A percentile compares a stretch with the other conserved stretches of the same genome.
Conservation (phyloP, 202 grass and related monocot species). For the Brachypodium distachyon region DNA sequence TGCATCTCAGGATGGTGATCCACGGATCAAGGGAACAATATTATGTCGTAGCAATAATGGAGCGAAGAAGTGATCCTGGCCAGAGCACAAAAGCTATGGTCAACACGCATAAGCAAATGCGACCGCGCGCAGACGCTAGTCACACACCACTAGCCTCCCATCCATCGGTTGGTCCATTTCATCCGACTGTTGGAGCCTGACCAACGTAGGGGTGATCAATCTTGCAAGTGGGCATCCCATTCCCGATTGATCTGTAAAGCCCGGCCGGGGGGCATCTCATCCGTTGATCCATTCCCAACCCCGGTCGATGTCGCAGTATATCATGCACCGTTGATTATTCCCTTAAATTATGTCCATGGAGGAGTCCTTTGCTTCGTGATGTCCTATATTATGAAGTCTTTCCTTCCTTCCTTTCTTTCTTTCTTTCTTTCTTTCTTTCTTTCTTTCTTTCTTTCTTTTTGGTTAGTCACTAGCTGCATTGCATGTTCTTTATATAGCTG, state of each 20-base stretch:
- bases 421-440: too few relatives aligned
- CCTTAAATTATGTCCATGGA: background rate
- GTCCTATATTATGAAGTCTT: background rate
- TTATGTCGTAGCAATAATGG: constrained; percentile 35
- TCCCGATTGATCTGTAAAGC: constrained; percentile 27
- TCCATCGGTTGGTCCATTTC: background rate
- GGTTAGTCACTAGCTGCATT: too few relatives aligned
- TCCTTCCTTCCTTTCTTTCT: background rate
- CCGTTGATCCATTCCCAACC: background rate
- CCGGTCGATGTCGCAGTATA: background rate
- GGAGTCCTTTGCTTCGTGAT: background rate
- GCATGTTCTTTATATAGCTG: too few relatives aligned
- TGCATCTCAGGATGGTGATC: constrained; percentile 13
- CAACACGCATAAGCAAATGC: constrained; percentile 3
- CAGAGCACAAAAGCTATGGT: constrained; percentile 15
- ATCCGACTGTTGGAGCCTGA: background rate
- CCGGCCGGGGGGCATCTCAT: background rate
- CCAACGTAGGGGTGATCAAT: background rate
- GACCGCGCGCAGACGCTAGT: background rate
- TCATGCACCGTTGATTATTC: background rate
- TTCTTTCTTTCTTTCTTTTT: too few relatives aligned
- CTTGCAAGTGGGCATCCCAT: constrained; percentile 34
- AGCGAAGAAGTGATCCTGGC: constrained; percentile 9
- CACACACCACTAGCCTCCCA: background rate
- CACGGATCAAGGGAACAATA: constrained; percentile 28